These are phyloP conservation scores for Triticum aestivum DNA, from an alignment of 176 grass and related monocot species.

Conservation along the genomic window IWGSC_CS_RefSeq_v2.1 NC_057803.1:650739154-650739653, in stretches of 20 bases:
- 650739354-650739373: not conserved
- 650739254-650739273: slow-evolving; percentile 49
- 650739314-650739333: not conserved
- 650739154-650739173: slow-evolving; percentile 2
- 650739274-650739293: slow-evolving; percentile 59
- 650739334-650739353: not conserved
- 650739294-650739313: slow-evolving; percentile 5
- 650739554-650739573: slow-evolving; percentile 1
- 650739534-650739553: not conserved
- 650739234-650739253: slow-evolving; percentile 14
- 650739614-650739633: slow-evolving; percentile 19
- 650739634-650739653: not conserved
- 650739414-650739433: not conserved
- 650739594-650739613: not conserved
- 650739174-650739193: slow-evolving; percentile 34
- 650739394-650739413: not conserved
- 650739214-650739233: slow-evolving; percentile 27
- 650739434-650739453: not conserved
- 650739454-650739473: not conserved
- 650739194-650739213: not conserved
- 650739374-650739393: not conserved
- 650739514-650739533: too few species aligned
- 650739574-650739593: slow-evolving; percentile 14
- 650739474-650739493: not conserved
- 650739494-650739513: too few species aligned